Evolutionary conservation across 164 flowering plant species (phyloP).

Genomic region (Liriodendron chinense): DNA sequence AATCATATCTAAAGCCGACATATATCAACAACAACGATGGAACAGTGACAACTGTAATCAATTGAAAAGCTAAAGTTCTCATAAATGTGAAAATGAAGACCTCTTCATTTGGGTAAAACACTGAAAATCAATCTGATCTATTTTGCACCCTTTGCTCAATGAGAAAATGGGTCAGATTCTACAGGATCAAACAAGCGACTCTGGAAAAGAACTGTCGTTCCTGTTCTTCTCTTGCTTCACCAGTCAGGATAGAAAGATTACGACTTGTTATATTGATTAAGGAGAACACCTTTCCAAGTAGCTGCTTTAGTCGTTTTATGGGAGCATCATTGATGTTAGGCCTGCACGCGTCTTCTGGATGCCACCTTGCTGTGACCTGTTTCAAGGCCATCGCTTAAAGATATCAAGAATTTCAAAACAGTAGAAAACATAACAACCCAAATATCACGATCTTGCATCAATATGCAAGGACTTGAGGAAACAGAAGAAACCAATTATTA

Average conservation of each 20-base stretch:
- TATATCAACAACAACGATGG: not conserved
- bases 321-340: constrained; percentile 84
- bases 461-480: not conserved
- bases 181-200: no score
- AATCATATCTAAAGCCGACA: not conserved
- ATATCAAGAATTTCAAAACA: not conserved
- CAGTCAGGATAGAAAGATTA: no score
- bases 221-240: no score
- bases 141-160: no score
- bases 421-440: not conserved
- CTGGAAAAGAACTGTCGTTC: no score
- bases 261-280: no score
- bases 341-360: constrained; percentile 58
- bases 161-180: no score
- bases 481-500: not conserved
- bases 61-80: not conserved
- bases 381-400: constrained; percentile 9
- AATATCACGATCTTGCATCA: not conserved
- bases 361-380: constrained; percentile 88
- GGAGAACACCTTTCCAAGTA: no score
- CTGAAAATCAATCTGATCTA: no score
- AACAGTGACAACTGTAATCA: no score
- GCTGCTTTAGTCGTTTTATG: no score
- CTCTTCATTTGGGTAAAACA: constrained; percentile 90
- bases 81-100: constrained; percentile 25